Base-by-base conservation (phyloP, 805 yeast genomes). In the Barnettozyma salicaria region DNA sequence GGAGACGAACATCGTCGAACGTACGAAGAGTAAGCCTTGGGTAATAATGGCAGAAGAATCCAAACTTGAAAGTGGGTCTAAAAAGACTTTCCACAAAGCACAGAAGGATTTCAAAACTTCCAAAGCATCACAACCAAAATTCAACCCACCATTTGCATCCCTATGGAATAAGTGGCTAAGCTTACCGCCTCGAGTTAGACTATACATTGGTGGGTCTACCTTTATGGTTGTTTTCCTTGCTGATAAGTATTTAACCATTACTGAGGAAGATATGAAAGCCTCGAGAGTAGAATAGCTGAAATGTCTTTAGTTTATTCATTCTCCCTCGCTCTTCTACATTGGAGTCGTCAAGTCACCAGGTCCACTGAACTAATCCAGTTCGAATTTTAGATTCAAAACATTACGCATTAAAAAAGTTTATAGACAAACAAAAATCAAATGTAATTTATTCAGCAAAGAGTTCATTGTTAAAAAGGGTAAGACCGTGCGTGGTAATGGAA, bases 141-240 rank as follows among this genome's bases (percentile, higher is more conserved):
- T 8, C 27, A 25, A 25, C 16, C 8, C 27, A 7, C 27, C 27
- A 25, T 25, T 25, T 11, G 12, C 16, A 19, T 30, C 39, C 8
- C 37, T 41, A 1, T 46, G 49, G 39, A 16, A 19, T 6, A 41
- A 39, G 19, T 56, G 58, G 58, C 32, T 37, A 11, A 31, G 37
- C 1, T 36, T 55, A 2, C 57, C 60, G 10, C 36, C 53, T 16
- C 40, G 48, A 19, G 35, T 47, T 8, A 42, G 60, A 31, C 31
- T 56, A 12, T 56, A 50, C 37, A 38, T 56, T 27, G 59, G 56
- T 5, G 43, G 31, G 0, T 55, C 60, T 3, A 53, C 59, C 5
- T 55, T 54, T 25, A n/a, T 45, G 4, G 56, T 55, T 12, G 60
- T 54, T 4, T 44, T 48, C 17, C 27, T 44, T 6, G 52, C 54